phyloP scores from a whole-genome alignment of 148 eudicot genomes.

The Rhododendron simsii region DNA sequence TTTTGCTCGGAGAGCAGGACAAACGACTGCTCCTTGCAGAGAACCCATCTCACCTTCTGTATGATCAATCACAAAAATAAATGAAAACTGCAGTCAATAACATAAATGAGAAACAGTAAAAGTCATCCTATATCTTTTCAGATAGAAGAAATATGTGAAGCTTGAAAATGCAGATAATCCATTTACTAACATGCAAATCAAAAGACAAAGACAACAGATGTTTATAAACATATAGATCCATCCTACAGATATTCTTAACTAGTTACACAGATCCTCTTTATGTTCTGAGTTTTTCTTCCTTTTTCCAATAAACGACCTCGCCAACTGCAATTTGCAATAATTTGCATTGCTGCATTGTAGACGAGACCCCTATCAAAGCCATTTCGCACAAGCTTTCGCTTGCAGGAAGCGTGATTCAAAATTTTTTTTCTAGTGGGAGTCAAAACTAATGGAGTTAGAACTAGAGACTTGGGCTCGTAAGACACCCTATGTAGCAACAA shows the following conservation, averaged over 20 bases:
- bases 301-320: background rate
- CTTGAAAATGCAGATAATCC: background rate
- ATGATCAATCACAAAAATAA: background rate
- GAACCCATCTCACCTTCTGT: conserved; percentile 52
- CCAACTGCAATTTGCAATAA: background rate
- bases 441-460: background rate
- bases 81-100: background rate
- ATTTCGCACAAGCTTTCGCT: background rate
- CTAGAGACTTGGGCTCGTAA: background rate
- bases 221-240: background rate
- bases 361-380: background rate
- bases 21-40: conserved; percentile 69
- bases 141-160: background rate
- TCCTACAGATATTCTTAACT: background rate
- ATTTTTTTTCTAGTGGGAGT: background rate
- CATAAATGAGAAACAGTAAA: background rate
- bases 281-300: background rate
- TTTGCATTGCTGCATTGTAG: background rate
- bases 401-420: background rate
- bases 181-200: background rate
- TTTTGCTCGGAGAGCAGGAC: conserved; percentile 61
- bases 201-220: background rate
- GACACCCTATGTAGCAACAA: too few relatives aligned
- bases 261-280: background rate
- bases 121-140: background rate